Percentiles rank a stretch among this genome's conserved stretches.
These are phyloP conservation scores for Endocalyx cinctus DNA, from an alignment of 2,329 filamentous ascomycete species.

Conservation along the genomic window DNA sequence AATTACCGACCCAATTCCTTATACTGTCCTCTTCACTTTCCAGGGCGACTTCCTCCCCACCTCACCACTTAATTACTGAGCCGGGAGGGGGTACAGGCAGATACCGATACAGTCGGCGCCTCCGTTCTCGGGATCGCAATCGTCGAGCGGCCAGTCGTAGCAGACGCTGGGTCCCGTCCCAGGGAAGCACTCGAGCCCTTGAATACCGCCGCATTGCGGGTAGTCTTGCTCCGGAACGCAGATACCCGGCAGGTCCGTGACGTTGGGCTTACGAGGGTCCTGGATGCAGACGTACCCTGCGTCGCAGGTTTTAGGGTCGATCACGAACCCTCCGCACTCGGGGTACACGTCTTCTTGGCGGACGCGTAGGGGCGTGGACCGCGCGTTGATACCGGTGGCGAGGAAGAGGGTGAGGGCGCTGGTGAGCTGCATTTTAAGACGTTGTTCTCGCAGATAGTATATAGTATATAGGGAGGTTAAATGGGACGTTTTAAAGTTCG, in stretches of 20 bases:
- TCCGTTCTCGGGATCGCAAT: constrained; percentile 7
- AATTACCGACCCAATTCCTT: too few species aligned
- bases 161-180: constrained; percentile 1
- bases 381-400: constrained; percentile 3
- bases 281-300: constrained; percentile 5
- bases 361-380: constrained; percentile 1
- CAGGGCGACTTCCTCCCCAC: too few species aligned
- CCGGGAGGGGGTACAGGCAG: constrained; percentile 8
- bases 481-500: too few species aligned
- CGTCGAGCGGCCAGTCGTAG: constrained; percentile 7
- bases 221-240: constrained; percentile 6
- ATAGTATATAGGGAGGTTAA: too few species aligned
- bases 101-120: constrained; percentile 7
- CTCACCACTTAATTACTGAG: too few species aligned
- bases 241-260: constrained; percentile 7
- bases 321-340: constrained; percentile 5
- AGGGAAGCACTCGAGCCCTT: constrained; percentile 1
- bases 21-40: too few species aligned
- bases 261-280: constrained; percentile 4
- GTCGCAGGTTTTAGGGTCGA: constrained; percentile 3
- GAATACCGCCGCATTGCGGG: constrained; percentile 2
- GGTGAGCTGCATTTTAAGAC: constrained; percentile 5
- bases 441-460: too few species aligned
- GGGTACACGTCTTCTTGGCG: constrained; percentile 2
- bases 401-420: constrained; percentile 1